A percentile compares a stretch with the other conserved stretches of the same genome.
phyloP scores from a whole-genome alignment of 805 yeast species.

The Hemisphaericaspora nanyangensis region DNA sequence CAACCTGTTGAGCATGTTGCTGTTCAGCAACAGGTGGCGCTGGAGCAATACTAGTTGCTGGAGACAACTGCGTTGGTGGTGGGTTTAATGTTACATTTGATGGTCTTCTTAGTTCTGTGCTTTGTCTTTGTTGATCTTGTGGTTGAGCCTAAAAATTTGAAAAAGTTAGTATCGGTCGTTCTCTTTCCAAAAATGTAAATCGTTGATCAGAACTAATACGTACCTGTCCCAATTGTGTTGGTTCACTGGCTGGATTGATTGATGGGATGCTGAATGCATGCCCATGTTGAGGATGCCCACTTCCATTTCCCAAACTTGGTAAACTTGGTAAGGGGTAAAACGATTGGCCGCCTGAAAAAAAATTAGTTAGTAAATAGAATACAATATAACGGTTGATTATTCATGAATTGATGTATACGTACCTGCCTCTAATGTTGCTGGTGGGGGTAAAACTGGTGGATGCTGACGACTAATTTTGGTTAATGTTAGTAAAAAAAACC shows the following conservation, averaged over 20 bases:
- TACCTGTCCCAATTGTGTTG: constrained; percentile 19
- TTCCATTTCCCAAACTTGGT: constrained; percentile 45
- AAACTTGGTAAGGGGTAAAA: constrained; percentile 50
- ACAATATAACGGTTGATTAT: background rate
- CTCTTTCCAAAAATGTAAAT: background rate
- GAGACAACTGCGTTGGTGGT: constrained; percentile 21
- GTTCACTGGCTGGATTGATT: constrained; percentile 35
- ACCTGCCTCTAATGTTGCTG: constrained; percentile 51
- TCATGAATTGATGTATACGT: too few relatives aligned
- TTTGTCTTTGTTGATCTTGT: constrained; percentile 19
- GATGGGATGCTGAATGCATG: constrained; percentile 49
- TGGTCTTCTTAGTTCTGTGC: constrained; percentile 22
- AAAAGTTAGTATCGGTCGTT: background rate
- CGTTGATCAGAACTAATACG: constrained; percentile 11
- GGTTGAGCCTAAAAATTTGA: constrained; percentile 11
- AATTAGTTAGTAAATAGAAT: constrained; percentile 21
- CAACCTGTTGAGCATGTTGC: constrained; percentile 10
- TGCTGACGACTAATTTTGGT: constrained; percentile 45
- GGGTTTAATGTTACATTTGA: constrained; percentile 17
- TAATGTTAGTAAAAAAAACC: constrained; percentile 20
- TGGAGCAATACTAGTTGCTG: constrained; percentile 24
- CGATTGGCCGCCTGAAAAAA: constrained; percentile 35
- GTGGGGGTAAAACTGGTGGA: constrained; percentile 61
- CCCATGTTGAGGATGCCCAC: constrained; percentile 34
- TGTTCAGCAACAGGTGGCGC: constrained; percentile 9